Evolutionary conservation across 768 basidiomycete genomes (phyloP).

Genomic region (Cyathus striatus): DNA sequence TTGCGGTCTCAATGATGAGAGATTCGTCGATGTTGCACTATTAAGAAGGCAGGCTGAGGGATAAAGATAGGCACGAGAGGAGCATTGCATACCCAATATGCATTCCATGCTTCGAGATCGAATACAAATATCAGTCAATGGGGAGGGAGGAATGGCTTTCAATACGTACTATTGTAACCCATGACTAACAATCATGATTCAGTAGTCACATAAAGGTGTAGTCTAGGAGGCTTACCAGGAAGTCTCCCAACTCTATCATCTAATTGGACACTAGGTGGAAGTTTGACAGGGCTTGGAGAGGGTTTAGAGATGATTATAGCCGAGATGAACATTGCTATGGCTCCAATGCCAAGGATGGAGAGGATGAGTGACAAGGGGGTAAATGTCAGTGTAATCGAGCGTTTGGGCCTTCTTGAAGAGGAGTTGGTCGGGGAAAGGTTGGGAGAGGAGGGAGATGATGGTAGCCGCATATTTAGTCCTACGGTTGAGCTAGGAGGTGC

Average conservation of each 20-base stretch:
- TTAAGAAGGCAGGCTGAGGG: not conserved
- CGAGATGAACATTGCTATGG: not conserved
- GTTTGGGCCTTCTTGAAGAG: not conserved
- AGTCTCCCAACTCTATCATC: slow-evolving; percentile 15
- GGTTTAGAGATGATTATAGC: not conserved
- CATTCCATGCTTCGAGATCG: slow-evolving; percentile 49
- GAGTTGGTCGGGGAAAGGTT: not conserved
- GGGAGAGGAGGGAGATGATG: not conserved
- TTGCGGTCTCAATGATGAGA: slow-evolving; percentile 43
- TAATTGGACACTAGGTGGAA: not conserved
- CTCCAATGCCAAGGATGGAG: slow-evolving; percentile 10
- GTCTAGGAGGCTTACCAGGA: slow-evolving; percentile 16
- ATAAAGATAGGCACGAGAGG: not conserved
- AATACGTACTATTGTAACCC: slow-evolving; percentile 54
- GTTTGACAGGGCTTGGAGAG: not conserved
- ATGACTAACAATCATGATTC: slow-evolving; percentile 29
- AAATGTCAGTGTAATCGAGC: slow-evolving; percentile 10
- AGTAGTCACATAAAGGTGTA: not conserved
- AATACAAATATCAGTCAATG: not conserved
- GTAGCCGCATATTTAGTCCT: too few relatives aligned
- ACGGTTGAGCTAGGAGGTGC: too few relatives aligned
- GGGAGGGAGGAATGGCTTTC: not conserved
- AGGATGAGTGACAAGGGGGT: slow-evolving; percentile 14
- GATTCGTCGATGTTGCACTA: slow-evolving; percentile 58
- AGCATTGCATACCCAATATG: slow-evolving; percentile 40